phyloP scores from a whole-genome alignment of 2,329 filamentous ascomycete species.

The Fusarium nurragi region DNA sequence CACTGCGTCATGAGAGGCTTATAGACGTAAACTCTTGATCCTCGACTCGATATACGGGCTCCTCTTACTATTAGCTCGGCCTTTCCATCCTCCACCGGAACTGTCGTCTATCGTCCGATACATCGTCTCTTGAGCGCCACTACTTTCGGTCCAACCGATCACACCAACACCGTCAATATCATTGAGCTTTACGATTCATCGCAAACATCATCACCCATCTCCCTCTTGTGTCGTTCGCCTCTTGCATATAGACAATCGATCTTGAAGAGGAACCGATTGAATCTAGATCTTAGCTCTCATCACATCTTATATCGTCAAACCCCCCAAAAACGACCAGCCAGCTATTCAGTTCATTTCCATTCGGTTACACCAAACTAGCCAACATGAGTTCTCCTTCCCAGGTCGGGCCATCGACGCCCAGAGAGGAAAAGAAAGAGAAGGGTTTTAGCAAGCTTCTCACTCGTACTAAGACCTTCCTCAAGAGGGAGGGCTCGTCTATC shows the following conservation, averaged over 20 bases:
- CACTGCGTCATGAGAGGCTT: slow-evolving; percentile 31
- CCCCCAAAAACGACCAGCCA: neutral
- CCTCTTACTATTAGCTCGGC: slow-evolving; percentile 5
- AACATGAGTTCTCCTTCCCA: slow-evolving; percentile 57
- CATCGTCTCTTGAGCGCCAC: slow-evolving; percentile 16
- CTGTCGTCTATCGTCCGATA: slow-evolving; percentile 14
- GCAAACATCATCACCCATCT: neutral
- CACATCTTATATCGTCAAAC: neutral
- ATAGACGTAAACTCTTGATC: slow-evolving; percentile 15
- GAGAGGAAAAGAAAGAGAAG: slow-evolving; percentile 55
- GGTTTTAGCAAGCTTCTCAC: slow-evolving; percentile 59
- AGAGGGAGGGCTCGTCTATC: slow-evolving; percentile 47
- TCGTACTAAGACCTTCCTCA: slow-evolving; percentile 62
- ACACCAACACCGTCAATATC: slow-evolving; percentile 8
- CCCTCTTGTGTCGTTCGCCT: slow-evolving; percentile 10
- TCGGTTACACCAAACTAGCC: slow-evolving; percentile 5
- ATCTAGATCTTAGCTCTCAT: neutral
- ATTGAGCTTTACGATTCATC: slow-evolving; percentile 9
- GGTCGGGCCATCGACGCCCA: slow-evolving; percentile 48
- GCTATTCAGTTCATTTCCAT: neutral
- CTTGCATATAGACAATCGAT: neutral
- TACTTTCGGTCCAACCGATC: slow-evolving; percentile 21
- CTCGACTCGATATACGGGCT: slow-evolving; percentile 6
- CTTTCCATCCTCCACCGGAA: slow-evolving; percentile 15
- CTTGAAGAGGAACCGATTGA: neutral